These are phyloP conservation scores for Calycina herbarum DNA, from an alignment of 2,329 filamentous ascomycete species.

Conservation along the genomic window DNA sequence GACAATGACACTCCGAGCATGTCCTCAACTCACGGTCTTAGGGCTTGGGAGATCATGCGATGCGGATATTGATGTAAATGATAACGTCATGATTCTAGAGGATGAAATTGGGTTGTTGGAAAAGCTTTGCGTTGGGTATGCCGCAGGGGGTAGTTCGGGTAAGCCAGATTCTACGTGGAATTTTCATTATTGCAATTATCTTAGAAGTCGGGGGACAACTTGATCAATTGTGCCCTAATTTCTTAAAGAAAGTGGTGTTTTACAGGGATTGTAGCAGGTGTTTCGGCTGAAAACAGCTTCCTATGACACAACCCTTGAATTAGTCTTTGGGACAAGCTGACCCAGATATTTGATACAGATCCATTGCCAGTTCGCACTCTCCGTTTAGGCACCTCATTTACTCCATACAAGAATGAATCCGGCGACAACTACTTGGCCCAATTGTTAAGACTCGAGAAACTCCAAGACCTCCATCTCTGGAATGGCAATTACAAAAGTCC, in stretches of 20 bases:
- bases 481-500: conserved; percentile 6
- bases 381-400: conserved; percentile 14
- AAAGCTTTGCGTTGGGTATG: conserved; percentile 11
- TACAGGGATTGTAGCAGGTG: not conserved
- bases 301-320: not conserved
- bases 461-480: conserved; percentile 14
- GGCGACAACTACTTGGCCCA: conserved; percentile 11
- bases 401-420: not conserved
- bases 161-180: not conserved
- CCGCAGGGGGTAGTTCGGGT: not conserved
- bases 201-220: not conserved
- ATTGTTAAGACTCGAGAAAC: conserved; percentile 3
- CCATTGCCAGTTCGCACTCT: conserved; percentile 13
- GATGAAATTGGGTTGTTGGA: conserved; percentile 11
- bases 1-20: conserved; percentile 1
- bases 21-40: conserved; percentile 13
- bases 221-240: not conserved
- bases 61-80: not conserved
- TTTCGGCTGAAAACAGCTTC: not conserved
- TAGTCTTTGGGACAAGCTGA: not conserved
- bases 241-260: not conserved
- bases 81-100: conserved; percentile 7
- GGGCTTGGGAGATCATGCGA: conserved; percentile 10
- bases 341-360: not conserved
- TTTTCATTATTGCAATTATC: not conserved